These are phyloP conservation scores for Chaetomium sp. DNA, from an alignment of 2,329 filamentous ascomycete genomes.

Conservation along the genomic window DNA sequence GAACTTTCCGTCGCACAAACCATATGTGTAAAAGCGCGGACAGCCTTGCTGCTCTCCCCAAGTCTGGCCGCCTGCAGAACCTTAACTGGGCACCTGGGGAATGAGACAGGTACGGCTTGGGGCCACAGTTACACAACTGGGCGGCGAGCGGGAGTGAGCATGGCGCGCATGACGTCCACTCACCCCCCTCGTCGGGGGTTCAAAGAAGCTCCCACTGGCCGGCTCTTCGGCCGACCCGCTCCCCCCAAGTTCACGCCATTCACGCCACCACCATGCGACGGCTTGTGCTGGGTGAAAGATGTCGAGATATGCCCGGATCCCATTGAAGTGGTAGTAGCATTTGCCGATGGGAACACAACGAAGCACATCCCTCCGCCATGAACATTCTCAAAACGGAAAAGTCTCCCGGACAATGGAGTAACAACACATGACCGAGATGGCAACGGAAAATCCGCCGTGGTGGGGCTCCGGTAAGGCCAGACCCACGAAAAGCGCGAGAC, in stretches of 20 bases:
- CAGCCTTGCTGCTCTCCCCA: no score
- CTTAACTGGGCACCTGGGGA: neutral
- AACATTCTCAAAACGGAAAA: no score
- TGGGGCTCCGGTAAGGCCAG: neutral
- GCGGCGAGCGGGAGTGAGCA: neutral
- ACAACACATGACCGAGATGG: neutral
- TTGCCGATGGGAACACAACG: no score
- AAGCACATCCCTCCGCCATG: no score
- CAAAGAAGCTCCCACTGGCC: neutral
- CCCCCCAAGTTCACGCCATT: neutral
- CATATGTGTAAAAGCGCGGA: no score
- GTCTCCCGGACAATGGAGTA: neutral
- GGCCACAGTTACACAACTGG: slow-evolving; percentile 4
- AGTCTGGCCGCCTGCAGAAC: neutral
- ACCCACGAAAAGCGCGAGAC: neutral
- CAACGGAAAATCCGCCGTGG: slow-evolving; percentile 2
- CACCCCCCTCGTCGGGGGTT: neutral
- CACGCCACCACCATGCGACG: no score
- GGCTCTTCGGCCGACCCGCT: neutral
- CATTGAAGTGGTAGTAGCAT: no score
- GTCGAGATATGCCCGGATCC: no score
- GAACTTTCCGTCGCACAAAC: slow-evolving; percentile 5
- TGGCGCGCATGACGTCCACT: neutral
- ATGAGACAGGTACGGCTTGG: slow-evolving; percentile 6
- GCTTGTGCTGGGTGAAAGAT: no score